phyloP scores from a whole-genome alignment of 2,329 filamentous ascomycete genomes.

The Colletotrichum phormii region DNA sequence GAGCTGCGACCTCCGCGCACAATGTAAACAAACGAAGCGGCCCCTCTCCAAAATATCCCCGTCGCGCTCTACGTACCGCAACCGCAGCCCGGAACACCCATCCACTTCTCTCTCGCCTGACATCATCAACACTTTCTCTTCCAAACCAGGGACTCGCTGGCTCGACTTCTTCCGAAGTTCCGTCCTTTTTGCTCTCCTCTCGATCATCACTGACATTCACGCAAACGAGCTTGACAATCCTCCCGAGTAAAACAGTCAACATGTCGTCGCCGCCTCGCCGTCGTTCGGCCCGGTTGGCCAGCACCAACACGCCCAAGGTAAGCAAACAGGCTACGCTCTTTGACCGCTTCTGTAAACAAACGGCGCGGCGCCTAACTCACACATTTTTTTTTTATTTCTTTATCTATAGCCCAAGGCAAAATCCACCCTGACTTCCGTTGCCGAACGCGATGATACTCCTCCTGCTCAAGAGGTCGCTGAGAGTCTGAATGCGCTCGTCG shows the following conservation, averaged over 20 bases:
- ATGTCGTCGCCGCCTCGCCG: slow-evolving; percentile 55
- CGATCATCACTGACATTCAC: neutral
- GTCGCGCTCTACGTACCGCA: slow-evolving; percentile 28
- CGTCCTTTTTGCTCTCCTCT: slow-evolving; percentile 1
- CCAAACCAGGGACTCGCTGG: slow-evolving; percentile 7
- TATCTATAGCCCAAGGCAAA: slow-evolving; percentile 42
- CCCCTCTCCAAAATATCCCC: slow-evolving; percentile 29
- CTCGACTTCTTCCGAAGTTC: slow-evolving; percentile 15
- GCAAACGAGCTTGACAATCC: slow-evolving; percentile 8
- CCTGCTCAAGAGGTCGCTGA: slow-evolving; percentile 42
- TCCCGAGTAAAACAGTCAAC: slow-evolving; percentile 34
- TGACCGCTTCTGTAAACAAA: slow-evolving; percentile 35
- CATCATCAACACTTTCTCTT: slow-evolving; percentile 31
- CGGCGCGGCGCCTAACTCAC: slow-evolving; percentile 25
- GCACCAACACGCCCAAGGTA: slow-evolving; percentile 49
- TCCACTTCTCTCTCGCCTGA: slow-evolving; percentile 30
- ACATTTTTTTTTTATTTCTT: slow-evolving; percentile 4
- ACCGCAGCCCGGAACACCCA: neutral
- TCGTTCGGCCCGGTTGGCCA: slow-evolving; percentile 57
- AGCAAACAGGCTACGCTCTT: slow-evolving; percentile 20
- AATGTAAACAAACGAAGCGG: slow-evolving; percentile 37
- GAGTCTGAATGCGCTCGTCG: slow-evolving; percentile 46
- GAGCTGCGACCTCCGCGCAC: neutral
- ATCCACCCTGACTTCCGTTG: slow-evolving; percentile 53
- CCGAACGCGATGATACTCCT: slow-evolving; percentile 55